phyloP scores from a whole-genome alignment of 2,329 filamentous ascomycete species.

The Penicillium sp. region DNA sequence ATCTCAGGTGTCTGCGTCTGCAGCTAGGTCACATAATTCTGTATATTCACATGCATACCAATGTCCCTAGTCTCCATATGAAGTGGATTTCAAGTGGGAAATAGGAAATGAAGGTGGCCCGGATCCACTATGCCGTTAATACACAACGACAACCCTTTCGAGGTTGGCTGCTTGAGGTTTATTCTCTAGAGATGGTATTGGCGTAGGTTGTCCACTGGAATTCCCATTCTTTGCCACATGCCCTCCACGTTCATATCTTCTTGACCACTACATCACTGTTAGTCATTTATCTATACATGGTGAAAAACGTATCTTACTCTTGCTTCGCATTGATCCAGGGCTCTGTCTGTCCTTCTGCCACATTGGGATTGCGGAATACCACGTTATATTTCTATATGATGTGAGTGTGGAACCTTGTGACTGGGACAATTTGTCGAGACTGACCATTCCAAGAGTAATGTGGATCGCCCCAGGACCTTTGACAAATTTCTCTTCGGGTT shows the following conservation, averaged over 20 bases:
- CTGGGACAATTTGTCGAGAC: slow-evolving; percentile 4
- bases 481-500: slow-evolving; percentile 25
- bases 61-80: too few relatives aligned
- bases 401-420: not conserved
- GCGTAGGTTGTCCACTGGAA: slow-evolving; percentile 27
- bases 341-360: slow-evolving; percentile 34
- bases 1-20: too few relatives aligned
- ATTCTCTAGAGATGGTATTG: slow-evolving; percentile 35
- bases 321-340: slow-evolving; percentile 32
- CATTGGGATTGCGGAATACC: slow-evolving; percentile 39
- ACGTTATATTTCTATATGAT: slow-evolving; percentile 35
- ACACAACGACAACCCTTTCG: too few relatives aligned
- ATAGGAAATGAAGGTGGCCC: not conserved
- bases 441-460: slow-evolving; percentile 35
- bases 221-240: slow-evolving; percentile 36
- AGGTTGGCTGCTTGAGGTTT: not conserved
- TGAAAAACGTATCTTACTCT: slow-evolving; percentile 28
- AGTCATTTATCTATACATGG: not conserved
- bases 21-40: too few relatives aligned
- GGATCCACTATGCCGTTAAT: not conserved
- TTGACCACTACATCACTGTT: slow-evolving; percentile 25
- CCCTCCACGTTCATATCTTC: slow-evolving; percentile 41
- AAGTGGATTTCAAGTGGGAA: not conserved
- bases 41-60: too few relatives aligned
- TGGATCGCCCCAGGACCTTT: slow-evolving; percentile 35